Conservation (phyloP, 1,284 basidiomycete genomes). For the Pseudozyma tsukubaensis region DNA sequence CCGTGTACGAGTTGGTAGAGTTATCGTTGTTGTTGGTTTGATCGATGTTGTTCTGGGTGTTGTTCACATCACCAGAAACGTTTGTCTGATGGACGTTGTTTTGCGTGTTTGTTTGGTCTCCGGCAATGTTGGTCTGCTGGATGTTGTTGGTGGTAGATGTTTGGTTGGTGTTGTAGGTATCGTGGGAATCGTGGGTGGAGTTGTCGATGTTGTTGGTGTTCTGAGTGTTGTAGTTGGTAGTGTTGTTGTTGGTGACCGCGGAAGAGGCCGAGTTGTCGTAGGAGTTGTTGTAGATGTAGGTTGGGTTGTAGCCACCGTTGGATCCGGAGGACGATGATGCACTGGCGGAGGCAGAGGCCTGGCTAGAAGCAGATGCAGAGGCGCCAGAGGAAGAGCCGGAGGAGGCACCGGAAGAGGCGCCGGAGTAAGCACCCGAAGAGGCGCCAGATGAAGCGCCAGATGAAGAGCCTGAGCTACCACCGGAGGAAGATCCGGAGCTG, state of each 20-base stretch:
- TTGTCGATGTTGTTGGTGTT: conserved; percentile 12
- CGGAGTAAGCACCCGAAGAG: not conserved
- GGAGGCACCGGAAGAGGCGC: conserved; percentile 4
- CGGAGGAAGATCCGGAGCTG: not conserved
- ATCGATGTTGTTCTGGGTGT: conserved; percentile 15
- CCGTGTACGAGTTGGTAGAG: not conserved
- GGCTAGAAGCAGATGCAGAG: not conserved
- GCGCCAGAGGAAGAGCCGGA: conserved; percentile 8
- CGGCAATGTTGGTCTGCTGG: conserved; percentile 15
- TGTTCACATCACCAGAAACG: conserved; percentile 9
- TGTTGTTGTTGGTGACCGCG: conserved; percentile 23
- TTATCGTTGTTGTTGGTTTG: conserved; percentile 16
- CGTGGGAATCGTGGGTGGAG: conserved; percentile 26
- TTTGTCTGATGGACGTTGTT: conserved; percentile 19
- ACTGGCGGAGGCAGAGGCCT: not conserved
- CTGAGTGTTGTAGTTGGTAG: conserved; percentile 1
- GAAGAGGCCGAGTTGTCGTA: conserved; percentile 21
- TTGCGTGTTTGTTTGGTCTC: conserved; percentile 11
- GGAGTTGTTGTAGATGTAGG: conserved; percentile 43
- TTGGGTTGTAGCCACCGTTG: conserved; percentile 22
- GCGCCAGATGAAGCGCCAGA: conserved; percentile 1
- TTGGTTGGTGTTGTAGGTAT: conserved; percentile 19
- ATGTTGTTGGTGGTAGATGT: conserved; percentile 12
- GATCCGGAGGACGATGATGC: conserved; percentile 7
- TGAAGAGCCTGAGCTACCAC: not conserved